Evolutionary conservation across 2,329 filamentous ascomycete genomes (phyloP).

Genomic region (Colletotrichum gigasporum): DNA sequence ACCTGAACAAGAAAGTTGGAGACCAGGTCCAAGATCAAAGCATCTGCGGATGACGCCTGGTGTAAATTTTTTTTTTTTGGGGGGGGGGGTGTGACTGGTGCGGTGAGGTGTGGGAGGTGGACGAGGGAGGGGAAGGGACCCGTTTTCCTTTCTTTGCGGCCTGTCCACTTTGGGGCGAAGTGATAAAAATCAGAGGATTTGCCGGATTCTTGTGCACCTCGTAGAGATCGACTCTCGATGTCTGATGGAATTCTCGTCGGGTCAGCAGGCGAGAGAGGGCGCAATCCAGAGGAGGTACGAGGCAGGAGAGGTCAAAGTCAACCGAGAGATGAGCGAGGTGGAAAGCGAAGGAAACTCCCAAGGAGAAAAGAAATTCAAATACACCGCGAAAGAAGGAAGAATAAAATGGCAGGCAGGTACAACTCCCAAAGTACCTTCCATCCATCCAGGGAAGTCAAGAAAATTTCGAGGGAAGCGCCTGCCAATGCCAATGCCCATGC

Average conservation of each 20-base stretch:
- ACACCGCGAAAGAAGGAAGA: conserved; percentile 23
- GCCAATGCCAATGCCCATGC: conserved; percentile 8
- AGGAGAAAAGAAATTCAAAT: conserved; percentile 22
- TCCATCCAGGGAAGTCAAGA: conserved; percentile 13
- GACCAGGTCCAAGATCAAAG: conserved; percentile 27
- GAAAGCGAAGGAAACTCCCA: conserved; percentile 7
- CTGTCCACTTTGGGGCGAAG: conserved; percentile 22
- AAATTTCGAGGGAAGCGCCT: conserved; percentile 18
- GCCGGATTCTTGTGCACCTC: not conserved
- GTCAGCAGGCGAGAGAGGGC: conserved; percentile 9
- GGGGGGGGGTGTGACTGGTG: conserved; percentile 9
- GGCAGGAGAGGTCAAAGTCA: conserved; percentile 33
- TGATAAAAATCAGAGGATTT: conserved; percentile 23
- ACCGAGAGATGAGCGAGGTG: not conserved
- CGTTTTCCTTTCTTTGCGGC: conserved; percentile 12
- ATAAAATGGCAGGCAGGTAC: conserved; percentile 29
- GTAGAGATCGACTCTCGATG: conserved; percentile 29
- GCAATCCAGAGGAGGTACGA: not conserved
- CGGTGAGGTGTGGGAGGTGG: conserved; percentile 9
- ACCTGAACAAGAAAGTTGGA: conserved; percentile 31
- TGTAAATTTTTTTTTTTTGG: conserved; percentile 10
- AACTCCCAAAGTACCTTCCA: conserved; percentile 3
- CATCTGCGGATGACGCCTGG: conserved; percentile 24
- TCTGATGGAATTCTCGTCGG: conserved; percentile 31
- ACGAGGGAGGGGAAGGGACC: conserved; percentile 7